Evolutionary conservation across 345 rosid species (phyloP), one percentile per base, ranked within the genome.

Genomic region (Iberis pinnata): DNA sequence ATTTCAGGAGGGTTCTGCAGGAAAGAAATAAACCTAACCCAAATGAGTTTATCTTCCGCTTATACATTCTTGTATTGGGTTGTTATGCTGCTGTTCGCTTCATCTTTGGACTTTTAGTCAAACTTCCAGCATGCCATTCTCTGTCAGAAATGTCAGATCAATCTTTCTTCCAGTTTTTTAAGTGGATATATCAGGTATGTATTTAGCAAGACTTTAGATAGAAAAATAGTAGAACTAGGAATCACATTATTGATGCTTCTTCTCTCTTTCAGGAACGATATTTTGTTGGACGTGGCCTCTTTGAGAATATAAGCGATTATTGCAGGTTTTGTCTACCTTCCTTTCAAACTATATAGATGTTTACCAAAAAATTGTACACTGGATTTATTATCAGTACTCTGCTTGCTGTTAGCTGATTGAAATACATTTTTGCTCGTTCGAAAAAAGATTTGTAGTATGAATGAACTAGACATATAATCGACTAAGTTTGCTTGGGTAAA

Each of bases 111-210:
- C 65, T 85, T 67, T 33, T 81, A 64, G 79, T 81, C 35, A 83
- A 92, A 66, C 69, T 80, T 65, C 95, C 89, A 27, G 88, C 82
- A 43, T 92, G 93, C 70, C 98, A 88, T 74, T 27, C 76, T 22
- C 67, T 92, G 49, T 92, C 98, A 47, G 93, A 77, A 39, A 77
- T 85, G 78, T 85, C 95, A 18, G 85, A 92, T 74, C 98, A 92
- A 51, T 71, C 93, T 17, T 92, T 92, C 71, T 92, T 92, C 73
- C 98, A 92, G 70, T 81, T 92, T 71, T 92, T 92, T 52, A 92
- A 92, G 75, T 92, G 98, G 98, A 84, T 92, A 60, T 92, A 92
- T 77, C 78, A 92, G 97, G 98, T 84, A 76, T 61, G 25, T 46
- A 47, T 39, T 51, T 43, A 58, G 31, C 58, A 18, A 43, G 36